These are phyloP conservation scores for Barnettozyma pratensis DNA, from an alignment of 805 yeast genomes.

Conservation along the genomic window DNA sequence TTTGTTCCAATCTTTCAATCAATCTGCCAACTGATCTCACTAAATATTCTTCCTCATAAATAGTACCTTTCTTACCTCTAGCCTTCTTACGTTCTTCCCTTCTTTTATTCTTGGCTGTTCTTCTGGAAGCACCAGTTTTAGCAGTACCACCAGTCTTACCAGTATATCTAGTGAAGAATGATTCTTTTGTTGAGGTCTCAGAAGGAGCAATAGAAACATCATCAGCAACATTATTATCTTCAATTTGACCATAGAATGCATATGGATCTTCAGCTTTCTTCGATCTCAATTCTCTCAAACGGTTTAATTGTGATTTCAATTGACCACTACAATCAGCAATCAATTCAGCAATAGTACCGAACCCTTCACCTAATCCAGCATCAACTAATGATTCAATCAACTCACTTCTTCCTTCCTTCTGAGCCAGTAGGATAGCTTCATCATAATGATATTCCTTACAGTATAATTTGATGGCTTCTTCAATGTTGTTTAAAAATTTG, in stretches of 20 bases:
- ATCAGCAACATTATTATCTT: conserved; percentile 71
- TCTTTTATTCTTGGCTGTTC: conserved; percentile 86
- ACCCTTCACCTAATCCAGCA: conserved; percentile 77
- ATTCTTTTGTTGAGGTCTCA: conserved; percentile 87
- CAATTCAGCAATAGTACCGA: conserved; percentile 80
- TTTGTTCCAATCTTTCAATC: conserved; percentile 71
- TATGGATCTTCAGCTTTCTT: conserved; percentile 84
- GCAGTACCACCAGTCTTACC: conserved; percentile 97
- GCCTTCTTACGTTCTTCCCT: conserved; percentile 96
- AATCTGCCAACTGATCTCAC: conserved; percentile 84
- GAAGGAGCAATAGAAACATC: conserved; percentile 93
- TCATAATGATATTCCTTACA: conserved; percentile 74
- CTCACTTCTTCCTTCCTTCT: conserved; percentile 36
- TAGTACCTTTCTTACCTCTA: conserved; percentile 95
- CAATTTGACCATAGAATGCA: conserved; percentile 69
- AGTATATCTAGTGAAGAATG: conserved; percentile 92
- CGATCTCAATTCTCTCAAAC: conserved; percentile 78
- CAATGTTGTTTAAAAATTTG: conserved; percentile 54
- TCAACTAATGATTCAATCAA: conserved; percentile 59
- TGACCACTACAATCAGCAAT: conserved; percentile 92
- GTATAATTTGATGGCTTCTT: conserved; percentile 58
- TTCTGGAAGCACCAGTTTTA: conserved; percentile 90
- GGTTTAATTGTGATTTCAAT: conserved; percentile 70
- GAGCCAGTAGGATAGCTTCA: conserved; percentile 66
- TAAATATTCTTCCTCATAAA: conserved; percentile 94